Evolutionary conservation across 75 land plant species (phyloP), one percentile per base, ranked within the genome.

Genomic region (Sequoia sempervirens): DNA sequence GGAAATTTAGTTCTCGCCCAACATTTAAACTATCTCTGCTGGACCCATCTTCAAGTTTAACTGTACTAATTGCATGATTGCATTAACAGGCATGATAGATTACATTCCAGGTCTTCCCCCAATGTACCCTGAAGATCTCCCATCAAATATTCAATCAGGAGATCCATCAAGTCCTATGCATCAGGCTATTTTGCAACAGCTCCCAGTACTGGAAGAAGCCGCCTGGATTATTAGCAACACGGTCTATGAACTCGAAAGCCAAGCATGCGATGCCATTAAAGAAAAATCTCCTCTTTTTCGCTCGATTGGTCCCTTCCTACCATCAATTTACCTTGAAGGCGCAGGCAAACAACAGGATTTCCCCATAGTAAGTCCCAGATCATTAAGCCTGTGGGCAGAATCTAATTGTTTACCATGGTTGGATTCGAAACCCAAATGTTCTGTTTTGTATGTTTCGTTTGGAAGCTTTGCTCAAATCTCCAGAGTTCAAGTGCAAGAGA

Each of bases 361-460:
- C 26, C 84, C 84, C 75, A 68, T 61, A 23, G n/a, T 45, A 13
- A 74, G 78, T 66, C 1, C 11, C 18, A 18, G 45, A 43, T 52
- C 84, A 46, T 45, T 50, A 17, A 75, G 84, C 47, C 11, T 75
- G 26, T 32, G n/a, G 46, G 46, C 18, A 78, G 58, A 81, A 37
- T 23, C n/a, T 5, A 26, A 78, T 40, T 78, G 80, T 28, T 52
- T 68, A 23, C 26, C 41, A 7, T 86, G 87, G 87, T 74, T 86
- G 23, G 86, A 86, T 36, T 47, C 41, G 0, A 85, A 69, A 20
- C 38, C 50, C 3, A 85, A 72, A 45, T 45, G 34, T 0, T 86
- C 87, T 23, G 80, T 88, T 41, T 28, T 82, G 23, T 88, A 82
- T n/a, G 41, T 88, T 45, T 81, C 89, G 20, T 88, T 88, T 30